phyloP scores from a whole-genome alignment of 371 early-diverging fungal species.

The Mortierella sp. region DNA sequence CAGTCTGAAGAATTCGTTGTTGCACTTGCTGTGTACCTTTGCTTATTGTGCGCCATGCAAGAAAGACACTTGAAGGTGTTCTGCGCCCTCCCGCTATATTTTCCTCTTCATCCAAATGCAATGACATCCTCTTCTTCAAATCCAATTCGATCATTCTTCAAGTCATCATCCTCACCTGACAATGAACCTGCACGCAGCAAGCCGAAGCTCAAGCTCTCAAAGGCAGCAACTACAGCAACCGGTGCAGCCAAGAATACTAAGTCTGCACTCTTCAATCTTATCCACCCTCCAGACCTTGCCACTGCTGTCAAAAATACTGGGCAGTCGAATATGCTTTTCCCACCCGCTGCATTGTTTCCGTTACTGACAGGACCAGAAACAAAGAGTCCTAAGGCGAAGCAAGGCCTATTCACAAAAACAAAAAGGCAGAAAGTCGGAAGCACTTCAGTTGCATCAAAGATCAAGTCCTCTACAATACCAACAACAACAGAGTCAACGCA shows the following conservation, averaged over 20 bases:
- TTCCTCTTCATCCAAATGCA: too few species aligned
- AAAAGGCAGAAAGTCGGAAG: slow-evolving; percentile 1
- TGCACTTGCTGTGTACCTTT: too few species aligned
- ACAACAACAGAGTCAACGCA: neutral
- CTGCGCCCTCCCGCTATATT: too few species aligned
- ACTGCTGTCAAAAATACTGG: neutral
- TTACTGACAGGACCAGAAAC: neutral
- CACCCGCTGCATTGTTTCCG: slow-evolving; percentile 17
- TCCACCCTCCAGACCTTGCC: neutral
- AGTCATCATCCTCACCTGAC: slow-evolving; percentile 1
- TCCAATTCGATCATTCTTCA: slow-evolving; percentile 14
- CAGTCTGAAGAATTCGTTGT: too few species aligned
- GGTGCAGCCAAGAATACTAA: slow-evolving; percentile 2
- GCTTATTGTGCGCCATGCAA: too few species aligned
- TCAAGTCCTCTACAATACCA: too few species aligned
- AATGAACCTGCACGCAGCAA: neutral
- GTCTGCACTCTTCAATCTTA: slow-evolving; percentile 2
- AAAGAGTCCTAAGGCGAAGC: slow-evolving; percentile 7
- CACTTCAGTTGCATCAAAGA: neutral
- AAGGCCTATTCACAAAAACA: slow-evolving; percentile 9
- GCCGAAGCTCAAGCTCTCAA: slow-evolving; percentile 14
- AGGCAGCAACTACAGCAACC: slow-evolving; percentile 3
- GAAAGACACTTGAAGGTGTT: too few species aligned
- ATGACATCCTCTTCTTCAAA: slow-evolving; percentile 7
- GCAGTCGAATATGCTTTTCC: slow-evolving; percentile 3